Evolutionary conservation across 192 early-diverging fungal genomes (phyloP).

Genomic region (Obelidium mucronatum): DNA sequence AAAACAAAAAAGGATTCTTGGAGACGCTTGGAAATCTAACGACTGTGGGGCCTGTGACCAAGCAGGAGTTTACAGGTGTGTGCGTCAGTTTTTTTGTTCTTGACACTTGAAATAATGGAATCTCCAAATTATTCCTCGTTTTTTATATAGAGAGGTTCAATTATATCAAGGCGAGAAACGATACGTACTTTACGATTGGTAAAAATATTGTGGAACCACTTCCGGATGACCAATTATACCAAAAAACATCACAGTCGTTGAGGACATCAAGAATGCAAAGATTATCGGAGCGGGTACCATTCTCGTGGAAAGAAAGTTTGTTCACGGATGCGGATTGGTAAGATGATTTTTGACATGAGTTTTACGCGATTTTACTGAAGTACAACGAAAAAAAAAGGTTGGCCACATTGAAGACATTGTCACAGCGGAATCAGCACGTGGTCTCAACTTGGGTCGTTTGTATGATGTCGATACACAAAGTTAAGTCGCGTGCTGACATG

Average conservation of each 20-base stretch:
- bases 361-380: slow-evolving; percentile 5
- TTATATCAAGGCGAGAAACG: slow-evolving; percentile 73
- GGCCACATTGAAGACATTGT: slow-evolving; percentile 88
- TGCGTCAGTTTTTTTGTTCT: no score
- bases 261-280: slow-evolving; percentile 65
- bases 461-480: slow-evolving; percentile 14
- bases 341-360: slow-evolving; percentile 23
- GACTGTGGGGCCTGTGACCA: slow-evolving; percentile 74
- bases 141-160: slow-evolving; percentile 71
- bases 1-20: slow-evolving; percentile 57
- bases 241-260: slow-evolving; percentile 86
- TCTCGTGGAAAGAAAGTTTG: slow-evolving; percentile 90
- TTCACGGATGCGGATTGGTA: slow-evolving; percentile 81
- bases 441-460: slow-evolving; percentile 59
- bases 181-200: slow-evolving; percentile 64
- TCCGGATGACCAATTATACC: no score
- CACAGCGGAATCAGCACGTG: slow-evolving; percentile 57
- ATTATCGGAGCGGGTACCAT: slow-evolving; percentile 89
- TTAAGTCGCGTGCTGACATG: slow-evolving; percentile 34
- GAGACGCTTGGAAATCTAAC: slow-evolving; percentile 75
- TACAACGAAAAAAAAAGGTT: slow-evolving; percentile 49
- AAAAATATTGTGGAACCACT: no score
- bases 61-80: slow-evolving; percentile 71
- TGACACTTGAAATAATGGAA: not conserved
- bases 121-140: not conserved